A percentile compares a stretch with the other conserved stretches of the same genome.
phyloP scores from a whole-genome alignment of 768 basidiomycete species.

The Mycena metata region DNA sequence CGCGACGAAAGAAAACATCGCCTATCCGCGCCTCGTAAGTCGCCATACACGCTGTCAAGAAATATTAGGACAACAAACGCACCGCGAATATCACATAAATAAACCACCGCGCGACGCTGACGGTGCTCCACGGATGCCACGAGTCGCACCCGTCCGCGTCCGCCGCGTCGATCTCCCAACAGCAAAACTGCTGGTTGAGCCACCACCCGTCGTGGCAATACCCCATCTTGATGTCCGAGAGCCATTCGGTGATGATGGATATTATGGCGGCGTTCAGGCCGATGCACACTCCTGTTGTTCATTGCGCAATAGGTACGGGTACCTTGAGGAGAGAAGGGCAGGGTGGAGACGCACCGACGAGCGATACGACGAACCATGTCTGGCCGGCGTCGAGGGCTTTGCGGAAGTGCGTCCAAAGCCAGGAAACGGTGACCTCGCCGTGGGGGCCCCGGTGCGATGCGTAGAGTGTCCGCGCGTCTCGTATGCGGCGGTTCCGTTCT shows the following conservation, averaged over 20 bases:
- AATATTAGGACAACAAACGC: conserved; percentile 46
- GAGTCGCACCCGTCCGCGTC: conserved; percentile 87
- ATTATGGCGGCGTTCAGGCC: conserved; percentile 96
- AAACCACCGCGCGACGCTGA: conserved; percentile 80
- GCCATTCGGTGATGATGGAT: conserved; percentile 96
- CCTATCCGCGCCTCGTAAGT: conserved; percentile 57
- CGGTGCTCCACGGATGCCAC: conserved; percentile 91
- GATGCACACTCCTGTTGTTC: conserved; percentile 85
- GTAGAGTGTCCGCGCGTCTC: conserved; percentile 65
- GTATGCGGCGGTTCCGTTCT: conserved; percentile 85
- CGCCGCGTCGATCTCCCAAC: conserved; percentile 92
- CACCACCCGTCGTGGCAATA: conserved; percentile 99
- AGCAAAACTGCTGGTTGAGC: conserved; percentile 98
- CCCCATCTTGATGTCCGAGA: conserved; percentile 97
- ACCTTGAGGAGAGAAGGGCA: neutral
- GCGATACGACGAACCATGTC: conserved; percentile 91
- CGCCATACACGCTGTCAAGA: neutral
- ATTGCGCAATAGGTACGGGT: conserved; percentile 2
- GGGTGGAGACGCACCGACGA: conserved; percentile 78
- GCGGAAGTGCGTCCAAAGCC: conserved; percentile 73
- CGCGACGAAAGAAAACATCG: conserved; percentile 85
- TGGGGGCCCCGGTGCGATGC: conserved; percentile 59
- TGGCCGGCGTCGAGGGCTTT: conserved; percentile 79
- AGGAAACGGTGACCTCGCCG: conserved; percentile 64
- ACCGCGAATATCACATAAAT: conserved; percentile 94